Evolutionary conservation across 352 stramenopile species (phyloP), one percentile per base, ranked within the genome.

Genomic region (Phytophthora megakarya): DNA sequence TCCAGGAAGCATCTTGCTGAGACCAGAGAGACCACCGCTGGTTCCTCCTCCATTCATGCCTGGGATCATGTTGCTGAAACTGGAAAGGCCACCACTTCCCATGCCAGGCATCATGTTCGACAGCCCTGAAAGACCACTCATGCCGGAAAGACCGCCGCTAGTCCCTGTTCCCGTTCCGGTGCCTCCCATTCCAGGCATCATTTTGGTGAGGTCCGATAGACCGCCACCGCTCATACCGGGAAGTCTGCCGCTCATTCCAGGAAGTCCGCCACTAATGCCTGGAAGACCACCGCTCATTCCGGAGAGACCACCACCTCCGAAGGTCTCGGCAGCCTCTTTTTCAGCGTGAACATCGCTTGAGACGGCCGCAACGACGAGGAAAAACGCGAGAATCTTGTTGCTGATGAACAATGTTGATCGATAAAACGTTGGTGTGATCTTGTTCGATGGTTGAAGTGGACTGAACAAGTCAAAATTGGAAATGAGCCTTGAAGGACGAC

Each of bases 1-100:
- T 8, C 49, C 33, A 56, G 49, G 35, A 38, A 52, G 26, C 52
- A 52, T 61, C 10, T 52, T 61, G 22, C 22, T 61, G 18, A 50
- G 28, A 32, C 39, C 30, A 13, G 51, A 60, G 38, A 52, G 21
- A 25, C 52, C 51, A 12, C 28, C 51, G 19, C 38, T 48, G 13
- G n/a, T 50, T 18, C 47, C 47, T 0, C 30, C 32, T 0, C 49
- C 49, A 30, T 25, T 18, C 49, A 46, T 56, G 25, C 33, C 48
- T 26, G 33, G 48, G 25, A 56, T 45, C 48, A 45, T 46, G 22
- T 46, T 46, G 33, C 22, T 46, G 16, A 45, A 37, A 33, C 22
- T 56, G 28, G 32, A n/a, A 11, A 56, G 40, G 15, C 40, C 40
- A 10, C 40, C 40, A 0, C 40, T 5, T 6, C 40, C 21, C 16